Conservation (phyloP, 257 asterid species). For the Leptodermis oblonga region DNA sequence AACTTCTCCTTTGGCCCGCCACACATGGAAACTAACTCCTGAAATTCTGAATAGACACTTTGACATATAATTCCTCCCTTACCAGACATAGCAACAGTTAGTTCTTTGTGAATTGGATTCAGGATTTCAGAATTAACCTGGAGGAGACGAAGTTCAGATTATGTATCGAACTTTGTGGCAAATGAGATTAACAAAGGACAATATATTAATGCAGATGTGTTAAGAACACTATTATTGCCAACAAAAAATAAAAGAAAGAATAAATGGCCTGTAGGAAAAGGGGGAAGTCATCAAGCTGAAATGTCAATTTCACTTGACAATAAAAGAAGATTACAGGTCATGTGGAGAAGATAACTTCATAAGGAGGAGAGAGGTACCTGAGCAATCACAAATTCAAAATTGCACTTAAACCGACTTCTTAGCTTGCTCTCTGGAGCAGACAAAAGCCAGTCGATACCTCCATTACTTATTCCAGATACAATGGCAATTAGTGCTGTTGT, state of each 20-base stretch:
- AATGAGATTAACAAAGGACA: conserved; percentile 1
- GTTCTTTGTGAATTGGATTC: conserved; percentile 57
- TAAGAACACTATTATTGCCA: neutral
- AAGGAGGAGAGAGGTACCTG: conserved; percentile 42
- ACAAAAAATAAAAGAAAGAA: neutral
- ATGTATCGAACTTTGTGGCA: conserved; percentile 7
- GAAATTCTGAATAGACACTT: conserved; percentile 68
- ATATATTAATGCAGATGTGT: neutral
- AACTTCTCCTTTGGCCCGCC: conserved; percentile 86
- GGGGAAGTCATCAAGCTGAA: neutral
- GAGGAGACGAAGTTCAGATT: conserved; percentile 14
- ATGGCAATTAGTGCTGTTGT: conserved; percentile 84
- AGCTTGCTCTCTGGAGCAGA: conserved; percentile 59
- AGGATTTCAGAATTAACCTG: conserved; percentile 69
- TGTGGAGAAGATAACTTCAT: neutral
- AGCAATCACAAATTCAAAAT: conserved; percentile 71
- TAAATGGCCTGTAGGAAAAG: neutral
- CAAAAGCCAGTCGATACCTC: conserved; percentile 47
- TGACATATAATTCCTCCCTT: conserved; percentile 77
- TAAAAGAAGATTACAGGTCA: conserved; percentile 11
- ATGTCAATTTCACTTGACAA: neutral
- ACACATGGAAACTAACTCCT: conserved; percentile 75
- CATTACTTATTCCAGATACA: conserved; percentile 89
- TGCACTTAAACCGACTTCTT: conserved; percentile 73
- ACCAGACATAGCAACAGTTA: conserved; percentile 39